A percentile compares a stretch with the other conserved stretches of the same genome.
phyloP scores from a whole-genome alignment of 768 basidiomycete genomes.

The Mycena rebaudengoi region DNA sequence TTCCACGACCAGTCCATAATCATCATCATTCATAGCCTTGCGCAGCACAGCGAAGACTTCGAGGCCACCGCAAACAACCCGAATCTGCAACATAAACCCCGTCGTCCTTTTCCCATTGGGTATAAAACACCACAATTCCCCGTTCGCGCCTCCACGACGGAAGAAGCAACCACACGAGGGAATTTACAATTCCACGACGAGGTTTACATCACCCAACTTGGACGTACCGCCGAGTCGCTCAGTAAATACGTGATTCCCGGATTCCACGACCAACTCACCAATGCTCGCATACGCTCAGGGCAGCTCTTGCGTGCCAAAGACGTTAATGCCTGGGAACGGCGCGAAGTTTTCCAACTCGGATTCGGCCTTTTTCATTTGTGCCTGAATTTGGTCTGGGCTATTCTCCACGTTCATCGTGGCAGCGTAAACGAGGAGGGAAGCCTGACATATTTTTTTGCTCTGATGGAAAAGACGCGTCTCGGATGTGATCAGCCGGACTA shows the following conservation, averaged over 20 bases:
- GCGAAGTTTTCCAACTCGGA: conserved; percentile 25
- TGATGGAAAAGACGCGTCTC: conserved; percentile 28
- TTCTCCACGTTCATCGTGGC: conserved; percentile 26
- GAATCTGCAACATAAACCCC: conserved; percentile 4
- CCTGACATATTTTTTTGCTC: conserved; percentile 25
- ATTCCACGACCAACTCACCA: conserved; percentile 20
- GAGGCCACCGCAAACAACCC: background rate
- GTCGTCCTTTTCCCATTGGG: conserved; percentile 5
- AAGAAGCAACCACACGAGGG: conserved; percentile 17
- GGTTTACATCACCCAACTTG: conserved; percentile 17
- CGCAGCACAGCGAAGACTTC: background rate
- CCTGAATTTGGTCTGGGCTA: no score
- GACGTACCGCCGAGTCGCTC: background rate
- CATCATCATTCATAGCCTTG: conserved; percentile 1
- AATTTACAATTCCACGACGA: no score
- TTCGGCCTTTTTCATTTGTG: no score
- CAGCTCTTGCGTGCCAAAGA: conserved; percentile 7
- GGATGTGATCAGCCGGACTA: conserved; percentile 26
- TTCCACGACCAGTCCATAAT: background rate
- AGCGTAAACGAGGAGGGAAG: conserved; percentile 8
- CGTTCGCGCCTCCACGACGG: conserved; percentile 11
- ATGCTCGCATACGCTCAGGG: conserved; percentile 9
- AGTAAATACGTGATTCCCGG: conserved; percentile 9
- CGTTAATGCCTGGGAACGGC: conserved; percentile 10
- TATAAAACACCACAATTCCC: conserved; percentile 2